Base-by-base conservation (phyloP, 345 rosid species). In the Firmiana major region DNA sequence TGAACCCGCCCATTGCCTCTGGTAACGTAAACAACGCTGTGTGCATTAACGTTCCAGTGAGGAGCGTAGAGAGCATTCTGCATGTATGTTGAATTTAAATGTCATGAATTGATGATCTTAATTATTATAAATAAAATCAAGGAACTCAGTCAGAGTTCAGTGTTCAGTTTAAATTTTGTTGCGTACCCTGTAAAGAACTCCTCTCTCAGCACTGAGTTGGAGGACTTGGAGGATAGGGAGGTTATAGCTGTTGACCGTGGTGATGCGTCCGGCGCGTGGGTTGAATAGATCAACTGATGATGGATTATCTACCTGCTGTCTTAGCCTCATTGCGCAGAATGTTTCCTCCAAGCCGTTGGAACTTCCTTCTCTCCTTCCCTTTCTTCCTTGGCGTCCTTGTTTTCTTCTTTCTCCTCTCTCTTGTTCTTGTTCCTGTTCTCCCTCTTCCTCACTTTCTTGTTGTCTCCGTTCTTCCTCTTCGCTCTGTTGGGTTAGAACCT, bases 311-410 rank as follows among this genome's bases (percentile, higher is more conserved):
- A 88, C 73, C 64, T 87, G 86, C 70, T 83, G 84, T 45, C 40
- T 84, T 13, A 90, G 42, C 81, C 79, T 88, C 49, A 81, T 64
- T 9, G 90, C 71, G 87, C 92, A 88, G 51, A 86, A 54, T 2
- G 90, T 87, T 76, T 89, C 95, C 53, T 88, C 91, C 0, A 92
- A 7, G 22, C 91, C 91, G 64, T 89, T 87, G 28, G 54, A n/a
- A 26, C 28, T 24, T 42, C 6, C 42, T 40, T 5, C 42, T 40
- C 42, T 40, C 63, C 79, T 12, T 7, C 24, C 42, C 38, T 4
- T 66, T 38, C 49, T 42, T 7, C 13, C 24, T 40, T 19, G 22
- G 8, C 19, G 7, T 73, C 45, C 60, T 76, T n/a, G 75, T 73
- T 43, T 55, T 43, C 60, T 12, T 73, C 66, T 76, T 58, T 2